Percentiles rank a stretch among this genome's conserved stretches.
phyloP scores from a whole-genome alignment of 768 basidiomycete genomes.

The Mycena crocata region DNA sequence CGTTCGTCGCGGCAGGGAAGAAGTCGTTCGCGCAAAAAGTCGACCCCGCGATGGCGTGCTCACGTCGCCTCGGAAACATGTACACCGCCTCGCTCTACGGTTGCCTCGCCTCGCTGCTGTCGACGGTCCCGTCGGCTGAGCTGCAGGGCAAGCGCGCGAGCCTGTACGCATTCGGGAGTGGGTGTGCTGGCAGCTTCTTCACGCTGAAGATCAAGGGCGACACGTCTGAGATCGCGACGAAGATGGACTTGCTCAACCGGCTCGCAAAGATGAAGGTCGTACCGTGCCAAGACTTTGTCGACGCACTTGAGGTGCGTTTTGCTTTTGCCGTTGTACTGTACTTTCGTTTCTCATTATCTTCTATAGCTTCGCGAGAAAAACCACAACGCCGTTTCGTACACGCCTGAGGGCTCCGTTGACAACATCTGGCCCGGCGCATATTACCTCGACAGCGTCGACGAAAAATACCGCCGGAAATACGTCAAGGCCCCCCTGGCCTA shows the following conservation, averaged over 20 bases:
- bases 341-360: not conserved
- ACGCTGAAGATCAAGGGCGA: conserved; percentile 89
- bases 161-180: conserved; percentile 97
- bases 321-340: conserved; percentile 1
- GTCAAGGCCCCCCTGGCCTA: conserved; percentile 38
- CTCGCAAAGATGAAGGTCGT: conserved; percentile 90
- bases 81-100: conserved; percentile 98
- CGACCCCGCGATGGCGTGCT: conserved; percentile 86
- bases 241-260: conserved; percentile 84
- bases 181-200: conserved; percentile 96
- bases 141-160: conserved; percentile 87
- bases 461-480: conserved; percentile 94
- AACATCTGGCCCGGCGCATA: conserved; percentile 95
- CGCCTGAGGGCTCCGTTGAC: conserved; percentile 86
- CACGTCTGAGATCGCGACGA: conserved; percentile 81
- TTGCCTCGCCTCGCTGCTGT: conserved; percentile 89
- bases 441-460: conserved; percentile 92
- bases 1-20: conserved; percentile 87
- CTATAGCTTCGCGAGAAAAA: conserved; percentile 93
- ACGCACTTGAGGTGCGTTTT: conserved; percentile 71
- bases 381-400: conserved; percentile 90
- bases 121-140: conserved; percentile 74
- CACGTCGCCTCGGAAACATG: conserved; percentile 96
- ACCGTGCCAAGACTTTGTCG: conserved; percentile 91
- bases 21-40: conserved; percentile 79